Percentiles rank a stretch among this genome's conserved stretches.
Conservation (phyloP, 1,139 yeast genomes). For the Kodamaea plutei region DNA sequence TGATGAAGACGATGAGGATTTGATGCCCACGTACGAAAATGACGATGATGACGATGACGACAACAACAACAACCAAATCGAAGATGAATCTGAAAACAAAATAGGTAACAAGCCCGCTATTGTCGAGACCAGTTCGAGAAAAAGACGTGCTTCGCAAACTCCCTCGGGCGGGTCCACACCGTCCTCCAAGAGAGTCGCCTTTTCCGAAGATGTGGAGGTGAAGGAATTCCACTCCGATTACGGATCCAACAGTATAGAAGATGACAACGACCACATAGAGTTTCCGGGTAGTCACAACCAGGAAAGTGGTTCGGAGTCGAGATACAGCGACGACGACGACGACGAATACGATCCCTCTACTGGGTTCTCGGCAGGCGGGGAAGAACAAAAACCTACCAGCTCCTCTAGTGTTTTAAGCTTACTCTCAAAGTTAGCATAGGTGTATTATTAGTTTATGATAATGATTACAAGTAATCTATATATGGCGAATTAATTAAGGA, state of each 20-base stretch:
- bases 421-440: slow-evolving; percentile 31
- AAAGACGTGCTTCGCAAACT: slow-evolving; percentile 16
- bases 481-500: no score
- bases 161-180: slow-evolving; percentile 30
- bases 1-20: slow-evolving; percentile 23
- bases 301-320: background rate
- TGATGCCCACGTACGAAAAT: slow-evolving; percentile 28
- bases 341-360: slow-evolving; percentile 22
- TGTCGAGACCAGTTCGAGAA: slow-evolving; percentile 7
- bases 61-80: background rate
- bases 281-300: no score
- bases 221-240: slow-evolving; percentile 42
- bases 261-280: slow-evolving; percentile 7
- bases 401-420: slow-evolving; percentile 29
- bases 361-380: slow-evolving; percentile 9
- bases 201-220: slow-evolving; percentile 43
- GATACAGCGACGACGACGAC: slow-evolving; percentile 11
- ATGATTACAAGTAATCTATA: no score
- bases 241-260: slow-evolving; percentile 20
- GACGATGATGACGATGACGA: slow-evolving; percentile 22
- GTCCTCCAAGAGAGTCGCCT: slow-evolving; percentile 38
- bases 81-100: slow-evolving; percentile 1
- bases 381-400: slow-evolving; percentile 12
- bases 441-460: no score
- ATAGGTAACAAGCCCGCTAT: slow-evolving; percentile 2